Evolutionary conservation across 75 land plant species (phyloP).

Genomic region (Selaginella tamariscina): DNA sequence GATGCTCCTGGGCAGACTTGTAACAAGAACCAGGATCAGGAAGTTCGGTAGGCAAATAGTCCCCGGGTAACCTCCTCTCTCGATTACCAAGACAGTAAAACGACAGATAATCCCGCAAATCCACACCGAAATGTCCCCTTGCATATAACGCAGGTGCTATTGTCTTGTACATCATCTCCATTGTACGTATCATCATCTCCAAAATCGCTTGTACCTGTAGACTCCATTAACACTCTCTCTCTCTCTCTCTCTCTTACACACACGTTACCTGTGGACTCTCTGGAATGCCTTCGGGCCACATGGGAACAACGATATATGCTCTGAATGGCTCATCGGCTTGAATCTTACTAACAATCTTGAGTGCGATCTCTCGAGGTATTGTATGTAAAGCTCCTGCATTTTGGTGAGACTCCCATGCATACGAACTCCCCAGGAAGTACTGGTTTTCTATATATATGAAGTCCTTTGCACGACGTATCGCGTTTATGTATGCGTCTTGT

Average conservation of each 20-base stretch:
- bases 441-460: conserved; percentile 92
- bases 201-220: conserved; percentile 70
- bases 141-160: conserved; percentile 47
- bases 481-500: conserved; percentile 83
- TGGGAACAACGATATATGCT: conserved; percentile 73
- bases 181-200: conserved; percentile 76
- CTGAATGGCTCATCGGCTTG: conserved; percentile 70
- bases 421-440: conserved; percentile 83
- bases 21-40: conserved; percentile 60
- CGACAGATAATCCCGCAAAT: conserved; percentile 61
- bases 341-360: conserved; percentile 80
- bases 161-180: conserved; percentile 85
- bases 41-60: conserved; percentile 55
- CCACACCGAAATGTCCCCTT: conserved; percentile 36
- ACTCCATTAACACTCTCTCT: no score
- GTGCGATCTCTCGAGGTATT: conserved; percentile 62
- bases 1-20: conserved; percentile 51
- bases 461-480: conserved; percentile 69
- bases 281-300: conserved; percentile 88
- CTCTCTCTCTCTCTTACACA: no score
- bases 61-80: conserved; percentile 50
- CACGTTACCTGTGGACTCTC: conserved; percentile 56
- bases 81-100: conserved; percentile 80
- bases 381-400: conserved; percentile 55
- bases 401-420: conserved; percentile 43